Evolutionary conservation across 139 green algal genomes (phyloP).

Genomic region (Chlorella sp.): DNA sequence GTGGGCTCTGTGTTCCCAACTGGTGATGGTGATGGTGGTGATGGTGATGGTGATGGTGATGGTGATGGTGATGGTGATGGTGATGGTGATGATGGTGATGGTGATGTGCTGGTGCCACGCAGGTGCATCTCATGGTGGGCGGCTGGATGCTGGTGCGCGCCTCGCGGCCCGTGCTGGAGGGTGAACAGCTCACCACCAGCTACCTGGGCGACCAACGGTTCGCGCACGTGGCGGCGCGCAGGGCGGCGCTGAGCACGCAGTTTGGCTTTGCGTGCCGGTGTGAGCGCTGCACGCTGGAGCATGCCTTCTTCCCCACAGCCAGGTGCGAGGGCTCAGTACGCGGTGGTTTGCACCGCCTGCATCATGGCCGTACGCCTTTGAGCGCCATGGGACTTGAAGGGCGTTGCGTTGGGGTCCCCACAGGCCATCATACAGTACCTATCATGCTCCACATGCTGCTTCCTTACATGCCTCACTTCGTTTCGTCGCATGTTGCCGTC

Average conservation of each 20-base stretch:
- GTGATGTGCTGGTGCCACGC: background rate
- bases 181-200: background rate
- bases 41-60: background rate
- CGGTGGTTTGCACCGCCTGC: too few relatives aligned
- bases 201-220: background rate
- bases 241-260: background rate
- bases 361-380: too few relatives aligned
- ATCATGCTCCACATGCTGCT: too few relatives aligned
- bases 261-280: background rate
- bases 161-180: background rate
- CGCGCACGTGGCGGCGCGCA: background rate
- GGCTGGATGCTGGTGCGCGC: background rate
- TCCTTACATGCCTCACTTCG: too few relatives aligned
- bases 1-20: background rate
- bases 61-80: background rate
- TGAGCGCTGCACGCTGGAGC: background rate
- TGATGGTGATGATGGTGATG: background rate
- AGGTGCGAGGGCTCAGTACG: too few relatives aligned
- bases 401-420: too few relatives aligned
- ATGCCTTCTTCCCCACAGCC: background rate
- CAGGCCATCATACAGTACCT: too few relatives aligned
- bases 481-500: too few relatives aligned
- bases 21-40: background rate
- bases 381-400: too few relatives aligned
- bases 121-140: background rate